Conservation (phyloP, 2,329 filamentous ascomycete species). For the Beauveria sp. region DNA sequence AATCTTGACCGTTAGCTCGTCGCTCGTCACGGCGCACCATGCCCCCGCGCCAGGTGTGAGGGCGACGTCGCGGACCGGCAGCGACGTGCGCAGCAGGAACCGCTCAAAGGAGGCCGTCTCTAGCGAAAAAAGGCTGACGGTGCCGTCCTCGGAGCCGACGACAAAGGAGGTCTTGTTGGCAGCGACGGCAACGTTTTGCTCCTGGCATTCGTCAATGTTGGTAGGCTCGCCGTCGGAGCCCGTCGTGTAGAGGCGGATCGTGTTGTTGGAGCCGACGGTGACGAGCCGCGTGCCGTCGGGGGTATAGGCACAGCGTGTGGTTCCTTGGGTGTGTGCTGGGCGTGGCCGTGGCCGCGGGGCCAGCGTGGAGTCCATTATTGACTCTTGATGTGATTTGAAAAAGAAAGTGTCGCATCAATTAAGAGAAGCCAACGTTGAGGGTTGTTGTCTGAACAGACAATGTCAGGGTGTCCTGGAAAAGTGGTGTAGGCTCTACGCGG, state of each 20-base stretch:
- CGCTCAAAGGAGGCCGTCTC: slow-evolving; percentile 66
- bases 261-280: slow-evolving; percentile 89
- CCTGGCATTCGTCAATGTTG: slow-evolving; percentile 85
- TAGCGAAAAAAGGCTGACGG: slow-evolving; percentile 89
- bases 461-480: neutral
- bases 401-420: no score
- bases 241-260: slow-evolving; percentile 85
- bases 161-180: slow-evolving; percentile 77
- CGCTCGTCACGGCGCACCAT: slow-evolving; percentile 94
- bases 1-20: slow-evolving; percentile 85
- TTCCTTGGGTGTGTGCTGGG: slow-evolving; percentile 74
- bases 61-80: slow-evolving; percentile 79
- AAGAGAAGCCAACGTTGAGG: neutral
- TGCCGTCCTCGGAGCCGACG: slow-evolving; percentile 86
- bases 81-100: slow-evolving; percentile 73
- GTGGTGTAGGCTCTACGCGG: slow-evolving; percentile 3
- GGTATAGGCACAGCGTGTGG: slow-evolving; percentile 82
- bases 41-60: slow-evolving; percentile 59
- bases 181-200: slow-evolving; percentile 74
- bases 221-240: slow-evolving; percentile 86
- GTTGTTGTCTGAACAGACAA: neutral
- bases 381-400: neutral
- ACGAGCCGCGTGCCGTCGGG: slow-evolving; percentile 79
- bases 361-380: slow-evolving; percentile 20
- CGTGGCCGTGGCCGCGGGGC: slow-evolving; percentile 49